Base-by-base conservation (phyloP, 805 yeast genomes). In the Candida patagonica region DNA sequence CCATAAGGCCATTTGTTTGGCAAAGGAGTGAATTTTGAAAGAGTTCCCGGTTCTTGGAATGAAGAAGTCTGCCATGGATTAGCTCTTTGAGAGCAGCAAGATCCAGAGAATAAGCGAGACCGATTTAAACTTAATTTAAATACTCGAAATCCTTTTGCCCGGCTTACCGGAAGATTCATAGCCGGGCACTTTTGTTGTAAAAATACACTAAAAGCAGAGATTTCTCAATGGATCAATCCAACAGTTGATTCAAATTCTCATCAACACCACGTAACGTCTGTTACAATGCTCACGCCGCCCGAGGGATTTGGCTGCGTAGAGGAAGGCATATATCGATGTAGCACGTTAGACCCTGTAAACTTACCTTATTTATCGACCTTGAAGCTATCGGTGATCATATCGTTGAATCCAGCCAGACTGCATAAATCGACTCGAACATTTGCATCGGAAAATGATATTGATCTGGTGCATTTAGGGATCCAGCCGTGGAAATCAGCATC, bases 301-400 rank as follows among this genome's bases (percentile, higher is more conserved):
- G 89, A 86, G 36, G 84, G 83, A 56, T 92, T 83, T 63, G 95
- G 95, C 0, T 68, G 86, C 23, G 96, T 88, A 3, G 96, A 92
- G 60, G 78, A 80, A 20, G 94, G 94, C 0, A 65, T 89, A 1
- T 80, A 83, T 61, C 70, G 96, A 40, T 84, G 96, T 52, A 72
- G 92, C 4, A 76, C 78, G 50, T 61, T 89, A 8, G 89, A 82
- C 43, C 32, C 23, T 24, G 76, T 83, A 42, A 80, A 83, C 56
- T 68, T 79, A 42, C 80, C 92, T 21, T 89, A 88, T 53, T 56
- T 89, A 20, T 80, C 76, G 42, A 83, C 95, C 0, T 66, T 89
- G 22, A 66, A 70, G 21, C 66, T 89, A 38, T 73, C 72, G 46
- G 73, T 87, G 4, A 70, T 89, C 16, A 61, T 92, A 1, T 71